Percentiles rank a stretch among this genome's conserved stretches.
Conservation (phyloP, 192 early-diverging fungal genomes). For the Geranomyces michiganensis region DNA sequence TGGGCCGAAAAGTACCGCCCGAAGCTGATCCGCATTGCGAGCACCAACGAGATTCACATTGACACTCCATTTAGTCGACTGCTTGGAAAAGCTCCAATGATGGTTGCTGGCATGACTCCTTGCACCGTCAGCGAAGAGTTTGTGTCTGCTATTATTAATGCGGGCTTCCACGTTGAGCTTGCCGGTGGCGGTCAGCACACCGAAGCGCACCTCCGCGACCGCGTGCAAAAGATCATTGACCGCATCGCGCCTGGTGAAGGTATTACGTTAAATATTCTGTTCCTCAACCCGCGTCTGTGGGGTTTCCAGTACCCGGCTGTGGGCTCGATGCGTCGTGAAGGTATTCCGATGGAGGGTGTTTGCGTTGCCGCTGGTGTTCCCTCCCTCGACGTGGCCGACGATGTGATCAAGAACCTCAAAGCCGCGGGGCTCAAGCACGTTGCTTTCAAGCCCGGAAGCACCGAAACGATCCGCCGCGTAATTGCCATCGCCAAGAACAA, state of each 20-base stretch:
- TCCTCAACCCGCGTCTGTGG: conserved; percentile 90
- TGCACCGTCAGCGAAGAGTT: conserved; percentile 78
- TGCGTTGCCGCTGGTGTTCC: conserved; percentile 94
- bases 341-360: conserved; percentile 87
- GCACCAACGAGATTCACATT: conserved; percentile 73
- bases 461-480: conserved; percentile 78
- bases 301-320: conserved; percentile 86
- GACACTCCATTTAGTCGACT: conserved; percentile 85
- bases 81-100: conserved; percentile 85
- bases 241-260: conserved; percentile 77
- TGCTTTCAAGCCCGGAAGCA: conserved; percentile 82
- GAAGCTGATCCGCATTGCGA: conserved; percentile 70
- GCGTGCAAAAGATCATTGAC: conserved; percentile 74
- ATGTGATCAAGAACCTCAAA: conserved; percentile 74
- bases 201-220: conserved; percentile 65
- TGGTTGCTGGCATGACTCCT: conserved; percentile 96
- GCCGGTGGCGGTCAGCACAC: conserved; percentile 91
- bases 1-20: conserved; percentile 88
- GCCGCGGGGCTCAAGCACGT: conserved; percentile 78
- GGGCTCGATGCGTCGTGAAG: conserved; percentile 76
- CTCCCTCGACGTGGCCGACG: conserved; percentile 79
- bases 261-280: conserved; percentile 90
- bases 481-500: conserved; percentile 81
- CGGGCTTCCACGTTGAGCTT: conserved; percentile 89
- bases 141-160: conserved; percentile 82